Conservation (phyloP, 306 rosid genomes). For the Echinosophora koreensis region DNA sequence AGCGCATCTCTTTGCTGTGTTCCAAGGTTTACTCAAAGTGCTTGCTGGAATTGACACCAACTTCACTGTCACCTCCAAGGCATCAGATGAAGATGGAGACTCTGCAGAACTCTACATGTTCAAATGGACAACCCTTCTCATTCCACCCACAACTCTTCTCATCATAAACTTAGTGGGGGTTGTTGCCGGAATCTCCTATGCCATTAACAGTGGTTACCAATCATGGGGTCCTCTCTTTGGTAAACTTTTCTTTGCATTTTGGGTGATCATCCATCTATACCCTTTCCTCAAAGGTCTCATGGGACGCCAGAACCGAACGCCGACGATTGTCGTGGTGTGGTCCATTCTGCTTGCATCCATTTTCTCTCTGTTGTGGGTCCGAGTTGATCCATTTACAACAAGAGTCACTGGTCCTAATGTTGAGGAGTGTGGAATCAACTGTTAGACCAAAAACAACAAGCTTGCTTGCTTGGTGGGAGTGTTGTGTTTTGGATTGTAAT, state of each 20-base stretch:
- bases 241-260: conserved; percentile 96
- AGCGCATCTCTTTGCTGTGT: conserved; percentile 86
- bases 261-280: conserved; percentile 95
- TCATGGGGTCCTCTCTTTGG: conserved; percentile 99
- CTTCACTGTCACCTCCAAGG: conserved; percentile 98
- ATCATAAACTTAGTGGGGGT: conserved; percentile 92
- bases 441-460: conserved; percentile 56
- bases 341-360: conserved; percentile 92
- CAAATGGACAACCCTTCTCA: conserved; percentile 97
- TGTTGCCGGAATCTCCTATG: conserved; percentile 93
- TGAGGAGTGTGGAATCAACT: conserved; percentile 92
- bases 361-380: conserved; percentile 91
- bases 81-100: conserved; percentile 95
- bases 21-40: conserved; percentile 96
- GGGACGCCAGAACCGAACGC: conserved; percentile 98
- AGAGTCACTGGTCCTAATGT: conserved; percentile 88
- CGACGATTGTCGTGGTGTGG: conserved; percentile 96
- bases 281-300: conserved; percentile 99
- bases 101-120: conserved; percentile 88
- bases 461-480: neutral
- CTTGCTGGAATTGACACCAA: conserved; percentile 97
- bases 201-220: conserved; percentile 95
- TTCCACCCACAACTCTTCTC: conserved; percentile 94
- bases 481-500: conserved; percentile 42
- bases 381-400: conserved; percentile 87